Base-by-base conservation (phyloP, 2,329 filamentous ascomycete species). In the Cephalotrichum gorgonifer region DNA sequence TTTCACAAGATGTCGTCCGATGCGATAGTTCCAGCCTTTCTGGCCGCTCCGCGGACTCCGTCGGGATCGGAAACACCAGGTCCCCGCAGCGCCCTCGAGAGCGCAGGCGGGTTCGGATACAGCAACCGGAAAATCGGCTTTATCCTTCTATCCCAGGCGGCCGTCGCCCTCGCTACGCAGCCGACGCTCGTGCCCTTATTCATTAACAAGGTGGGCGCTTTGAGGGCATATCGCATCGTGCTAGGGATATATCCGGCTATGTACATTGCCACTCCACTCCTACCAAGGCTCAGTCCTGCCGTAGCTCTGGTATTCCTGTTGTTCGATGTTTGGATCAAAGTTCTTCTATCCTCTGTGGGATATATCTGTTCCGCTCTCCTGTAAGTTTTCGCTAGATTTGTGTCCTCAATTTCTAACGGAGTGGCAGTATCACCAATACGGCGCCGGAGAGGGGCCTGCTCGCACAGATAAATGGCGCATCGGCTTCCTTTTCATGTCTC, bases 171-270 rank as follows among this genome's bases (percentile, higher is more conserved):
- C 38, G n/a, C 20, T 17, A n/a, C 38, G 11, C 38, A 42, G 20
- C 14, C 38, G 11, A 42, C 38, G 11, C 5, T 42, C 11, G 38
- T 42, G 14, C 38, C 38, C 23, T 23, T 42, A 12, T 42, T 42
- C 23, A 42, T 42, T 17, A 20, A 42, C 23, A 17, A 23, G 11
- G 23, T 42, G 17, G 38, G 38, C 6, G 11, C 38, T 11, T 23
- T 42, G 17, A 17, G 38, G 38, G 38, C 38, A 4, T 42, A 42
- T 58, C 31, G 31, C 5, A 35, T 35, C 15, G 31, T 35, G 5
- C 31, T 35, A 8, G 31, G 31, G 15, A 9, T 35, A n/a, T 8
- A 35, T 15, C 31, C 31, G 15, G 31, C 15, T 15, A n/a, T n/a
- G 31, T 35, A 35, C 31, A 35, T 35, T 15, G 9, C n/a, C 31